Percentiles rank a stretch among this genome's conserved stretches.
Evolutionary conservation across 2,329 filamentous ascomycete species (phyloP).

Genomic region (Botrytis hyacinthi): DNA sequence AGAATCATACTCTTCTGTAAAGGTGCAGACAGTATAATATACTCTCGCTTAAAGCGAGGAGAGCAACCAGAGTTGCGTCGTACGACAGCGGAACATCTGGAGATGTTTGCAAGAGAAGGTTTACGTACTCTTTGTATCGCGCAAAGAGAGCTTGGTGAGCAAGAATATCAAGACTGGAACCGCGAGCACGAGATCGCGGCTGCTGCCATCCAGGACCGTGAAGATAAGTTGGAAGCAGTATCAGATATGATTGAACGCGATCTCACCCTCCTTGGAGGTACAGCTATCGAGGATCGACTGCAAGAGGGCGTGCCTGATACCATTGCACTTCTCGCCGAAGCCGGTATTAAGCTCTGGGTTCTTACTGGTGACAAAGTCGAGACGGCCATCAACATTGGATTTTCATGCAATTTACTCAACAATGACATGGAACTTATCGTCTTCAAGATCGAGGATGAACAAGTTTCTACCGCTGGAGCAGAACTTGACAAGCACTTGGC

Average conservation of each 20-base stretch:
- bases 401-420: conserved; percentile 95
- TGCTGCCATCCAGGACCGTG: conserved; percentile 77
- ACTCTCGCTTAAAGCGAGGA: conserved; percentile 80
- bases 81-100: conserved; percentile 86
- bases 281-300: conserved; percentile 93
- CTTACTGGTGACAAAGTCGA: conserved; percentile 98
- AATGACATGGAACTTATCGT: conserved; percentile 98
- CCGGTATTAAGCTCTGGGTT: conserved; percentile 98
- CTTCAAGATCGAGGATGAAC: conserved; percentile 78
- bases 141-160: conserved; percentile 73
- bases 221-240: conserved; percentile 88
- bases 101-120: conserved; percentile 95
- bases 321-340: conserved; percentile 83
- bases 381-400: conserved; percentile 99
- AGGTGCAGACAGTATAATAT: conserved; percentile 95
- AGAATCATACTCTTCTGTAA: conserved; percentile 93
- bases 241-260: conserved; percentile 90
- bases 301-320: conserved; percentile 97
- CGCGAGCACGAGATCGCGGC: conserved; percentile 85
- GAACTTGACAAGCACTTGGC: conserved; percentile 72
- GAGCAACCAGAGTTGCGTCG: conserved; percentile 82
- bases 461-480: conserved; percentile 59
- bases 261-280: conserved; percentile 83
- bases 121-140: conserved; percentile 93
- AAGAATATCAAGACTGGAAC: conserved; percentile 83